A percentile compares a stretch with the other conserved stretches of the same genome.
phyloP scores from a whole-genome alignment of 225 moss, liverwort and hornwort species.

The Climacium dendroides region DNA sequence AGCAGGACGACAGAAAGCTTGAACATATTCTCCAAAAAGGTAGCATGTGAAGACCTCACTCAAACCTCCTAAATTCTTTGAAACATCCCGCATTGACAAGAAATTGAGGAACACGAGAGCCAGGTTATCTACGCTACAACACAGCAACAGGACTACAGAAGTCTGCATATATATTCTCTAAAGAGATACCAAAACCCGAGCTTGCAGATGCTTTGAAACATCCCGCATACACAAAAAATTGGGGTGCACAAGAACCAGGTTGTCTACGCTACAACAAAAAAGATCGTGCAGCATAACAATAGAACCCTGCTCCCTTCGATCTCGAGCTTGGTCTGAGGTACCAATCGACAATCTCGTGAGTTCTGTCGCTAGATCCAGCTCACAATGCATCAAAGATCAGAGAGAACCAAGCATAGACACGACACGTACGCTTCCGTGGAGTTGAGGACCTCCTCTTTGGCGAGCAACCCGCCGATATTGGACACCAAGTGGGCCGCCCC shows the following conservation, averaged over 20 bases:
- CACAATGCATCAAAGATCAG: not conserved
- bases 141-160: not conserved
- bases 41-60: not conserved
- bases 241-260: not conserved
- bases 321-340: not conserved
- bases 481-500: slow-evolving; percentile 20
- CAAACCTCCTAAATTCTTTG: not conserved
- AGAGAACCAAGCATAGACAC: not conserved
- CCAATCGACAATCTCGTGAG: not conserved
- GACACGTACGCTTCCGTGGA: slow-evolving; percentile 24
- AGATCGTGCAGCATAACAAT: not conserved
- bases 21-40: not conserved
- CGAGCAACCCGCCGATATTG: slow-evolving; percentile 22
- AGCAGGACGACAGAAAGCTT: not conserved
- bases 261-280: not conserved
- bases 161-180: not conserved
- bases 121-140: not conserved
- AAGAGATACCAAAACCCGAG: too few species aligned
- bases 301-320: not conserved
- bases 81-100: not conserved
- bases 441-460: slow-evolving; percentile 22
- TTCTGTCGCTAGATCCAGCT: not conserved
- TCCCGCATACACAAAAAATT: not conserved
- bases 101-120: not conserved
- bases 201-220: not conserved